phyloP scores from a whole-genome alignment of 352 stramenopile genomes.

The Blastocystis sp. region DNA sequence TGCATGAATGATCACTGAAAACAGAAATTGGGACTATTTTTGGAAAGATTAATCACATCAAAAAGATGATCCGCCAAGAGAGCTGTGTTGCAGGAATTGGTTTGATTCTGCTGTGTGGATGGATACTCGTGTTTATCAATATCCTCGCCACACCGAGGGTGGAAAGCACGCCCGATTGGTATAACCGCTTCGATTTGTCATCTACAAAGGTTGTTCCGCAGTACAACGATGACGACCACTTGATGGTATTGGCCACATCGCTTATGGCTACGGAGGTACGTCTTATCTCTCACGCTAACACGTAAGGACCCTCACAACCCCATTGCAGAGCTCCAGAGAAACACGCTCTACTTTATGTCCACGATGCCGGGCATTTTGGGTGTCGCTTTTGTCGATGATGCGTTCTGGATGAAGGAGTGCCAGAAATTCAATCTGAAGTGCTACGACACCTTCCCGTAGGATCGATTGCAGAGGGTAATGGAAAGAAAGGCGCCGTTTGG shows the following conservation, averaged over 20 bases:
- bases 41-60: no score
- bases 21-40: no score
- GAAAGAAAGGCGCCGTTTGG: conserved; percentile 43
- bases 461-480: background rate
- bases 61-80: conserved; percentile 36
- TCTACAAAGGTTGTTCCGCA: background rate
- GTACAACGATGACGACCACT: background rate
- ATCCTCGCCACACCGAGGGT: background rate
- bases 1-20: background rate
- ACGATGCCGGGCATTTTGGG: conserved; percentile 50
- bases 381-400: conserved; percentile 54
- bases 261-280: conserved; percentile 40
- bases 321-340: conserved; percentile 58
- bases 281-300: background rate
- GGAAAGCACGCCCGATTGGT: background rate
- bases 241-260: conserved; percentile 32
- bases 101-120: conserved; percentile 23
- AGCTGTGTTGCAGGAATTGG: conserved; percentile 58
- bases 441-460: conserved; percentile 35
- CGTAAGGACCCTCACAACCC: conserved; percentile 38
- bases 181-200: background rate
- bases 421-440: conserved; percentile 64
- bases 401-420: conserved; percentile 68
- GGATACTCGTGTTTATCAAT: conserved; percentile 11
- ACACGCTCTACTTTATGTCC: conserved; percentile 67